A percentile compares a stretch with the other conserved stretches of the same genome.
Conservation (phyloP, 1,284 basidiomycete species). For the Paramarasmius palmivorus region DNA sequence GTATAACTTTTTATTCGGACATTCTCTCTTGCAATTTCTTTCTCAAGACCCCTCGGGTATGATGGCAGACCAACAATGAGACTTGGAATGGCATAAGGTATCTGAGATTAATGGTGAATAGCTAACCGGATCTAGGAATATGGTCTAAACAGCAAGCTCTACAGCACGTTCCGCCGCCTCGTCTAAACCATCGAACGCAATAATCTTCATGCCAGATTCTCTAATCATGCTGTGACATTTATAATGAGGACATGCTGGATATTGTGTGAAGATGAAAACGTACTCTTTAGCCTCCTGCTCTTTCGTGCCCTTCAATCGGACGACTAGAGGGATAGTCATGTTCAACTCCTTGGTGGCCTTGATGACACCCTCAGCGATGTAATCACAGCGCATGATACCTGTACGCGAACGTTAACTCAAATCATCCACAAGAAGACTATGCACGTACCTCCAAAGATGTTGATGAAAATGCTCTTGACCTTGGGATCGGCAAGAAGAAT, state of each 20-base stretch:
- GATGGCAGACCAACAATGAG: no score
- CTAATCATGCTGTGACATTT: conserved; percentile 74
- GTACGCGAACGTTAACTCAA: conserved; percentile 15
- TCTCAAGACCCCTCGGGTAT: not conserved
- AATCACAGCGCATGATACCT: conserved; percentile 98
- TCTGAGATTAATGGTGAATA: conserved; percentile 3
- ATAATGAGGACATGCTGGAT: conserved; percentile 8
- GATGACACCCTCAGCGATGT: conserved; percentile 97
- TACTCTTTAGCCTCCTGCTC: conserved; percentile 94
- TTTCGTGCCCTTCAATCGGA: conserved; percentile 96
- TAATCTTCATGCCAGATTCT: conserved; percentile 91
- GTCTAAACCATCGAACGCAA: conserved; percentile 84
- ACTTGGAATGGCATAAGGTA: not conserved
- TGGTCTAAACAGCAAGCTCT: conserved; percentile 54
- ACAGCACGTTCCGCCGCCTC: conserved; percentile 87
- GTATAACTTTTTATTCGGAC: conserved; percentile 28
- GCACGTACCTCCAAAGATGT: conserved; percentile 81
- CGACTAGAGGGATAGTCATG: conserved; percentile 87
- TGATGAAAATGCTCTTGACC: conserved; percentile 99
- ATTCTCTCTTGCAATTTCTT: no score
- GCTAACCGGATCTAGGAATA: not conserved
- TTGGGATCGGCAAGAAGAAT: conserved; percentile 88
- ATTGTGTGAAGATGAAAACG: conserved; percentile 35
- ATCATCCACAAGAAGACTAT: conserved; percentile 5
- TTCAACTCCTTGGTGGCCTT: conserved; percentile 93